These are phyloP conservation scores for Ceratocystis lukuohia DNA, from an alignment of 2,329 filamentous ascomycete genomes.

Conservation along the genomic window DNA sequence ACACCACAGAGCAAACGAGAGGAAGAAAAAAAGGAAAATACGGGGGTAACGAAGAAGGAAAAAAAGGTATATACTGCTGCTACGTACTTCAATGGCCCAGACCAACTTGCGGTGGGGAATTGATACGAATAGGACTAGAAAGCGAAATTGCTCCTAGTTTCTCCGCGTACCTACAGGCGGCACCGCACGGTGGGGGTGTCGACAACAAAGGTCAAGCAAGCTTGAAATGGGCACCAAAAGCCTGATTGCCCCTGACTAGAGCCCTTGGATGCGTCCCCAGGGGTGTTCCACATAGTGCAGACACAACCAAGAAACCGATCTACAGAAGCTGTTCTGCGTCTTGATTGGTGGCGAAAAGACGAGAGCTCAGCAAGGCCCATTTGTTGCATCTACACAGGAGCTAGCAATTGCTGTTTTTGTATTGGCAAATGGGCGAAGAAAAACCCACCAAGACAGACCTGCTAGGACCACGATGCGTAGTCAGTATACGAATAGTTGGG, in stretches of 20 bases:
- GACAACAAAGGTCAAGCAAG: not conserved
- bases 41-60: not conserved
- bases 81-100: not conserved
- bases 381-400: not conserved
- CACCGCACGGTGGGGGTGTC: not conserved
- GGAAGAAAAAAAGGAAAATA: not conserved
- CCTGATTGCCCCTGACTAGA: constrained; percentile 12
- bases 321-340: not conserved
- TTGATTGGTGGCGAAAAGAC: constrained; percentile 8
- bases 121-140: constrained; percentile 18
- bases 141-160: constrained; percentile 19
- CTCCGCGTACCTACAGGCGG: not conserved
- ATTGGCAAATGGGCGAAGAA: not conserved
- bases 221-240: not conserved
- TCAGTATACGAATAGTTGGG: too few species aligned
- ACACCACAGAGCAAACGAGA: not conserved
- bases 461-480: too few species aligned
- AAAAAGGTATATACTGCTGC: not conserved
- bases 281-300: constrained; percentile 6
- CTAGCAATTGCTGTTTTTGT: too few species aligned
- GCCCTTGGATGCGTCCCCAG: constrained; percentile 4
- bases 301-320: constrained; percentile 1
- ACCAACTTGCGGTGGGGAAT: constrained; percentile 10
- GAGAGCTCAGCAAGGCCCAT: not conserved
- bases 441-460: not conserved